Evolutionary conservation across 441 rosid genomes (phyloP).

Genomic region (Omphalea diandra): DNA sequence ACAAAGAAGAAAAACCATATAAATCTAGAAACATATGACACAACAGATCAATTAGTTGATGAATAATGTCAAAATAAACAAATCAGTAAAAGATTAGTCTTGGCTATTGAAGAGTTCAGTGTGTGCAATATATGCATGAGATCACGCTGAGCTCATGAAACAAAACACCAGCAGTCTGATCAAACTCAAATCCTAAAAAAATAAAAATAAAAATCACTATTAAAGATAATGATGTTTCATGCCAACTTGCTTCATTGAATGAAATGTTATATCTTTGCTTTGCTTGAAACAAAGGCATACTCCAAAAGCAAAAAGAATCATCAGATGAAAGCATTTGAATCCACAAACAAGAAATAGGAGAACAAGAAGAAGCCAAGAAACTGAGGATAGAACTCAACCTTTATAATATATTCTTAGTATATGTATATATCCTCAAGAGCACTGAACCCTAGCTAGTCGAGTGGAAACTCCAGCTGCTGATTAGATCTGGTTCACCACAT

Average conservation of each 20-base stretch:
- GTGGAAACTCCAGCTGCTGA: constrained; percentile 24
- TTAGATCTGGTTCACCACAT: constrained; percentile 38
- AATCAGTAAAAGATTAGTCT: not conserved
- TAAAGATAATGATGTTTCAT: not conserved
- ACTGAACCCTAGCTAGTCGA: not conserved
- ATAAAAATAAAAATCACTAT: no score
- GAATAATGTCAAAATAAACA: no score
- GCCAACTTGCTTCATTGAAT: not conserved
- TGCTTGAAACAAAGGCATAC: constrained; percentile 5
- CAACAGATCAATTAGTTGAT: no score
- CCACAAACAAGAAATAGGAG: not conserved
- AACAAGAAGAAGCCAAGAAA: constrained; percentile 5
- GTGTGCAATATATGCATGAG: constrained; percentile 2
- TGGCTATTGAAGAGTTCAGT: no score
- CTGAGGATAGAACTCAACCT: constrained; percentile 26
- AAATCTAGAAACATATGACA: not conserved
- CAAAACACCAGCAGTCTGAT: not conserved
- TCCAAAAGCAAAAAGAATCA: not conserved
- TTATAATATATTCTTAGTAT: no score
- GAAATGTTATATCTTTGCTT: not conserved
- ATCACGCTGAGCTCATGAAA: not conserved
- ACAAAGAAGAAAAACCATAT: constrained; percentile 9
- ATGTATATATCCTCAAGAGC: not conserved
- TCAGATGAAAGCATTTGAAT: not conserved
- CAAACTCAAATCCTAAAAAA: not conserved